Evolutionary conservation across 805 yeast genomes (phyloP), one percentile per base, ranked within the genome.

Genomic region (Jamesozyma rosinii): DNA sequence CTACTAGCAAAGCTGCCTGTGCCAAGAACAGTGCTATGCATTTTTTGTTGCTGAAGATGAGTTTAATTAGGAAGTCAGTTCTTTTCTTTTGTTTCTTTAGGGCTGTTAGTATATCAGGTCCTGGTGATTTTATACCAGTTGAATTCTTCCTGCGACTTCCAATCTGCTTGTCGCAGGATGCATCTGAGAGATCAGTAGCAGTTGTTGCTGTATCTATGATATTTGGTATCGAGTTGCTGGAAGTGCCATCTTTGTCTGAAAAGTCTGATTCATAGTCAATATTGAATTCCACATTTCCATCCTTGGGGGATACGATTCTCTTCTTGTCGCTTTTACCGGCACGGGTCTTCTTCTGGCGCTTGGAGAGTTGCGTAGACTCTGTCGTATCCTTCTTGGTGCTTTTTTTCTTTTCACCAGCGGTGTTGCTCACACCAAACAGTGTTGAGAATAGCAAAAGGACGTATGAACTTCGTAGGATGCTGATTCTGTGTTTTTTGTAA

Each of bases 1-100:
- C 49, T 3, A 83, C 71, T 37, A 89, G 68, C 21, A 86, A 67
- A 0, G 68, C 56, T 5, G 86, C 63, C 60, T 86, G 90, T 0
- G 74, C 50, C 0, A 59, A 46, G 31, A 84, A 53, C 21, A 64
- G 43, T 5, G 50, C 29, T 6, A 63, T 29, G 47, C 65, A 58
- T 47, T 53, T 58, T 38, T 53, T 59, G 42, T 59, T 59, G 26
- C 40, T 45, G 13, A 60, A 18, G 14, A 61, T 53, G 21, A 61
- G 35, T 38, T 48, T 52, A 17, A 58, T 30, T 15, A 61, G 44
- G 34, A 59, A 59, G 46, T 55, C 56, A 15, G 38, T 36, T 32
- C 49, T 37, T 6, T 35, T 38, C 13, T 42, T 31, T 27, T 20
- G 22, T 21, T 29, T 22, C 14, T 19, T 21, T 8, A 36, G 8